phyloP scores from a whole-genome alignment of 176 grass and related monocot genomes.

The Aegilops sharonensis region DNA sequence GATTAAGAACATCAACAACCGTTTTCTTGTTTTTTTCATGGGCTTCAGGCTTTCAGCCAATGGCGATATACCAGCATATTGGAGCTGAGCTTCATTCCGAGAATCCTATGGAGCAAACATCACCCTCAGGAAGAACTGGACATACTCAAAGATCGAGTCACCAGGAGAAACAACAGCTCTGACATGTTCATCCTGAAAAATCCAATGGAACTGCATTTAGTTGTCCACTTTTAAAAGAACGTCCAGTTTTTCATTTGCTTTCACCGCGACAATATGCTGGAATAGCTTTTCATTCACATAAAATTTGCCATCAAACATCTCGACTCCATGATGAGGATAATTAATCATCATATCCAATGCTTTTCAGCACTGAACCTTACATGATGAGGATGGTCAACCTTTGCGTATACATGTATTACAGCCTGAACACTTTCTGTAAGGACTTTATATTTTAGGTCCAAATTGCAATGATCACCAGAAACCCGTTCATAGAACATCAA shows the following conservation, averaged over 20 bases:
- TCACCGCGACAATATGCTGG: not conserved
- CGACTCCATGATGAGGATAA: not conserved
- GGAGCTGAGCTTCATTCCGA: too few species aligned
- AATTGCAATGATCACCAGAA: too few species aligned
- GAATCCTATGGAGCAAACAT: not conserved
- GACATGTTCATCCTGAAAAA: not conserved
- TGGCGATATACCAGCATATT: too few species aligned
- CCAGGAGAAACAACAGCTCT: not conserved
- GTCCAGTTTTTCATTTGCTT: not conserved
- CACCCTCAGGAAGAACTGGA: not conserved
- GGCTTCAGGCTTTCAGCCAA: too few species aligned
- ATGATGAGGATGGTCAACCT: not conserved
- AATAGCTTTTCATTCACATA: not conserved
- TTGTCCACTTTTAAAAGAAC: not conserved
- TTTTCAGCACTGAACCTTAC: not conserved
- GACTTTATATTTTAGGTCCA: too few species aligned
- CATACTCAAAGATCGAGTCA: not conserved
- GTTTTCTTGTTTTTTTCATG: too few species aligned
- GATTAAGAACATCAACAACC: too few species aligned
- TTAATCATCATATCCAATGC: not conserved
- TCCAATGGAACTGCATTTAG: not conserved
- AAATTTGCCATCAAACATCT: not conserved
- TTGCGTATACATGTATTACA: too few species aligned
- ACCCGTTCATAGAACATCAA: too few species aligned
- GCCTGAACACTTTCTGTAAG: too few species aligned